These are phyloP conservation scores for Mrakiaceae sp. DNA, from an alignment of 1,284 basidiomycete species.

Conservation along the genomic window DNA sequence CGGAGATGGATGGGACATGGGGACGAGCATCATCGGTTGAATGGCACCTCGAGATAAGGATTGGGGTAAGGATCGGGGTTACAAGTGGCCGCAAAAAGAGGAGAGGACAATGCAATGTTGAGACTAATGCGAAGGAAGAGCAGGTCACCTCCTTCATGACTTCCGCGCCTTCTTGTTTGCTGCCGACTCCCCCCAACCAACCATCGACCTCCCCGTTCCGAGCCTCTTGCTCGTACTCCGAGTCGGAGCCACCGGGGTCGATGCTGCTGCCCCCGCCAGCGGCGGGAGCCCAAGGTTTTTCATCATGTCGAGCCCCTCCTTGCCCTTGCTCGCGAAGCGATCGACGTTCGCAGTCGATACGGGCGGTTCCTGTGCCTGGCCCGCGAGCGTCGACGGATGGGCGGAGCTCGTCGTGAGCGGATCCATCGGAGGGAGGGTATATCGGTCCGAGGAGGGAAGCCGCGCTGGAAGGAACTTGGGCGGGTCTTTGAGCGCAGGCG, in stretches of 20 bases:
- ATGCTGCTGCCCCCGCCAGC: not conserved
- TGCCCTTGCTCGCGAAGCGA: not conserved
- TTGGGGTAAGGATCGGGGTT: too few relatives aligned
- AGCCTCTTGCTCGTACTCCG: too few relatives aligned
- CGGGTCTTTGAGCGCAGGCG: not conserved
- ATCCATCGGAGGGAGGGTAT: slow-evolving; percentile 10
- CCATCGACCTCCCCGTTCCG: too few relatives aligned
- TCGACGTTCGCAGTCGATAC: not conserved
- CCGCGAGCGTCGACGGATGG: not conserved
- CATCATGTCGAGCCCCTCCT: not conserved
- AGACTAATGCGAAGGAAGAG: too few relatives aligned
- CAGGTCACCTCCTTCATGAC: too few relatives aligned
- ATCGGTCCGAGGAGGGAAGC: not conserved
- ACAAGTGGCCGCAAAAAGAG: too few relatives aligned
- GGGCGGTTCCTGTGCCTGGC: not conserved
- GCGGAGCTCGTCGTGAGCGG: slow-evolving; percentile 5
- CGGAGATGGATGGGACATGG: too few relatives aligned
- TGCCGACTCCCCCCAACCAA: too few relatives aligned
- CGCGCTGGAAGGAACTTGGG: not conserved
- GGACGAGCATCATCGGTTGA: too few relatives aligned
- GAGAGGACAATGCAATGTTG: too few relatives aligned
- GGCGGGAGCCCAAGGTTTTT: slow-evolving; percentile 2
- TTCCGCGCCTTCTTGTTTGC: too few relatives aligned
- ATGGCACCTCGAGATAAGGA: too few relatives aligned
- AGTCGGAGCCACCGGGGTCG: not conserved